These are phyloP conservation scores for Draba incana DNA, from an alignment of 345 rosid genomes.

Conservation along the genomic window DNA sequence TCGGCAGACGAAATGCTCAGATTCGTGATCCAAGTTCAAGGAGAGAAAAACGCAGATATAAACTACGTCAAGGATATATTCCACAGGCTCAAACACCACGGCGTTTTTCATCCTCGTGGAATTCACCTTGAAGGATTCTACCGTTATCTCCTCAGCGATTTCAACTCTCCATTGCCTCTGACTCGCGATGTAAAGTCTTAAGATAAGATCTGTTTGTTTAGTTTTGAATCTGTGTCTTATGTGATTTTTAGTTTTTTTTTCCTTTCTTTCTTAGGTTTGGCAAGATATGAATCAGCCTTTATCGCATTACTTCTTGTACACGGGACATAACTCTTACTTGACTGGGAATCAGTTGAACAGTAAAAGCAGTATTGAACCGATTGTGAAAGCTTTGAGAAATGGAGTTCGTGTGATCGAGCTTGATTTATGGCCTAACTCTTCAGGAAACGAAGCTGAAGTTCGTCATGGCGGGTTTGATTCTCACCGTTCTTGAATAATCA, in stretches of 20 bases:
- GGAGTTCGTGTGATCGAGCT: constrained; percentile 88
- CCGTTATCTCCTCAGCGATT: constrained; percentile 43
- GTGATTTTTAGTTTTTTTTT: constrained; percentile 1
- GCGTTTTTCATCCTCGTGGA: constrained; percentile 43
- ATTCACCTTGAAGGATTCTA: constrained; percentile 58
- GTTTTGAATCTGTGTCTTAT: background rate
- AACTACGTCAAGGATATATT: constrained; percentile 53
- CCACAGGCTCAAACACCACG: constrained; percentile 43
- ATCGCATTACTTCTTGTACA: constrained; percentile 76
- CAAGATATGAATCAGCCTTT: constrained; percentile 71
- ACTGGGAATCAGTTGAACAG: constrained; percentile 83
- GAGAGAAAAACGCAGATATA: constrained; percentile 57
- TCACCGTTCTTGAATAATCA: constrained; percentile 4
- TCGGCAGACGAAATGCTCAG: constrained; percentile 53
- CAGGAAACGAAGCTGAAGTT: constrained; percentile 56
- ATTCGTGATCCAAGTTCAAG: constrained; percentile 65
- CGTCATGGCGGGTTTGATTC: constrained; percentile 72
- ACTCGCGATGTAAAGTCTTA: constrained; percentile 22
- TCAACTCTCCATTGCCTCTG: constrained; percentile 52
- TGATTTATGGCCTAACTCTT: constrained; percentile 79
- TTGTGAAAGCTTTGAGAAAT: constrained; percentile 52
- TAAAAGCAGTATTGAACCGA: constrained; percentile 61
- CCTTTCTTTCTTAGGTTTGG: constrained; percentile 61
- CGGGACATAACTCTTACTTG: constrained; percentile 90
- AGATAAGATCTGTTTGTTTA: constrained; percentile 9